A percentile compares a stretch with the other conserved stretches of the same genome.
These are phyloP conservation scores for Petunia secreta DNA, from an alignment of 257 asterid species.

Conservation along the genomic window DNA sequence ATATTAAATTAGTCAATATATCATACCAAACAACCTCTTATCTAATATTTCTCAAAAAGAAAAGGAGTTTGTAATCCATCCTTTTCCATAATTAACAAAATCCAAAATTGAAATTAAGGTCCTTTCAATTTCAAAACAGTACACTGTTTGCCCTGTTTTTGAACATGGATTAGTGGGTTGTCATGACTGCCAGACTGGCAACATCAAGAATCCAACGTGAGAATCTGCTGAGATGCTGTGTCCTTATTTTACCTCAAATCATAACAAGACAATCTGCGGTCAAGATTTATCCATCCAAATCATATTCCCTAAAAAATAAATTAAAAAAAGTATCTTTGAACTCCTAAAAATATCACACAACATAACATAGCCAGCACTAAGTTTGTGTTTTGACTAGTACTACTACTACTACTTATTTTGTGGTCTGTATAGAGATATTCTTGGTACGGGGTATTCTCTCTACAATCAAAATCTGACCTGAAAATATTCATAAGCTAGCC, in stretches of 20 bases:
- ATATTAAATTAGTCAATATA: too few relatives aligned
- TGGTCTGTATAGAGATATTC: not conserved
- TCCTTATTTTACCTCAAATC: not conserved
- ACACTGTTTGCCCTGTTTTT: not conserved
- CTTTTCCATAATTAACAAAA: not conserved
- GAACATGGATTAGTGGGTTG: constrained; percentile 33
- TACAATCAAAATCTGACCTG: constrained; percentile 17
- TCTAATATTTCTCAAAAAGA: too few relatives aligned
- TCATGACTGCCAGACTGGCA: constrained; percentile 46
- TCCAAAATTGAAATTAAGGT: not conserved
- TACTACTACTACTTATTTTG: not conserved
- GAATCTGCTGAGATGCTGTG: constrained; percentile 35
- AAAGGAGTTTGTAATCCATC: not conserved
- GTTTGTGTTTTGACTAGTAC: not conserved
- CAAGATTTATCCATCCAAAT: constrained; percentile 36
- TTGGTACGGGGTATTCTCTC: not conserved
- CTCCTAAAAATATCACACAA: not conserved
- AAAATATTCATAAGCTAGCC: constrained; percentile 19
- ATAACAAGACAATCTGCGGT: constrained; percentile 38
- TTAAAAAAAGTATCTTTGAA: not conserved
- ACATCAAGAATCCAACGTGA: constrained; percentile 42
- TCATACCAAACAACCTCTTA: too few relatives aligned
- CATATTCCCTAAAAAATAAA: too few relatives aligned
- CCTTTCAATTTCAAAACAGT: not conserved
- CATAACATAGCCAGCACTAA: not conserved